Conservation (phyloP, 129 eudicot genomes). For the Flaveria robusta region DNA sequence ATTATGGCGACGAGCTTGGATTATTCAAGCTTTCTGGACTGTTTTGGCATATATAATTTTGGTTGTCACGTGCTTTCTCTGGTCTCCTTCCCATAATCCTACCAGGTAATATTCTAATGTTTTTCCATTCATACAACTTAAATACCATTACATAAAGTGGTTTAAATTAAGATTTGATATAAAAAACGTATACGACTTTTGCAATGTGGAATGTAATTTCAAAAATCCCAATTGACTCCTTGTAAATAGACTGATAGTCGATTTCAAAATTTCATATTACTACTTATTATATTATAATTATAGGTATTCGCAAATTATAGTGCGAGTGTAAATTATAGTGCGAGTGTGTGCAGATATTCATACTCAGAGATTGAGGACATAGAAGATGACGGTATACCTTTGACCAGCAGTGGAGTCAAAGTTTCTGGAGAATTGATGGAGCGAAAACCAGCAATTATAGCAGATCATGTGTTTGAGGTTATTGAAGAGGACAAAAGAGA, state of each 20-base stretch:
- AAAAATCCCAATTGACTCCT: not conserved
- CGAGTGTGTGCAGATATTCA: constrained; percentile 62
- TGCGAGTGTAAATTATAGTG: not conserved
- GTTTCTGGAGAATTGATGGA: constrained; percentile 72
- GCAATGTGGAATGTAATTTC: not conserved
- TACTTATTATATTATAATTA: not conserved
- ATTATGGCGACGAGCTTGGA: constrained; percentile 82
- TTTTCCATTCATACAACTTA: not conserved
- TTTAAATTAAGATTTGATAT: not conserved
- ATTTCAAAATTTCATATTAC: not conserved
- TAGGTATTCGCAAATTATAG: not conserved
- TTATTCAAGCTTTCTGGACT: constrained; percentile 89
- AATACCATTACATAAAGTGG: not conserved
- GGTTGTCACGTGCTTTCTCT: constrained; percentile 70
- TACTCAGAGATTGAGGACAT: constrained; percentile 70
- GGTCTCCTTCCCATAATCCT: constrained; percentile 86
- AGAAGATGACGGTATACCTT: constrained; percentile 77
- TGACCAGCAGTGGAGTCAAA: constrained; percentile 60
- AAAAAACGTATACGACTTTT: not conserved
- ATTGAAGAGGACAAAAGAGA: constrained; percentile 90
- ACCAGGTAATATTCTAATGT: constrained; percentile 54
- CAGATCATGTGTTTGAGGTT: constrained; percentile 82
- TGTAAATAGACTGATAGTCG: no score
- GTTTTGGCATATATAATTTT: constrained; percentile 68
- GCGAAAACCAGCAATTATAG: constrained; percentile 51